Percentiles rank a stretch among this genome's conserved stretches.
Conservation (phyloP, 2,329 filamentous ascomycete species). For the Zymoseptoria brevis region DNA sequence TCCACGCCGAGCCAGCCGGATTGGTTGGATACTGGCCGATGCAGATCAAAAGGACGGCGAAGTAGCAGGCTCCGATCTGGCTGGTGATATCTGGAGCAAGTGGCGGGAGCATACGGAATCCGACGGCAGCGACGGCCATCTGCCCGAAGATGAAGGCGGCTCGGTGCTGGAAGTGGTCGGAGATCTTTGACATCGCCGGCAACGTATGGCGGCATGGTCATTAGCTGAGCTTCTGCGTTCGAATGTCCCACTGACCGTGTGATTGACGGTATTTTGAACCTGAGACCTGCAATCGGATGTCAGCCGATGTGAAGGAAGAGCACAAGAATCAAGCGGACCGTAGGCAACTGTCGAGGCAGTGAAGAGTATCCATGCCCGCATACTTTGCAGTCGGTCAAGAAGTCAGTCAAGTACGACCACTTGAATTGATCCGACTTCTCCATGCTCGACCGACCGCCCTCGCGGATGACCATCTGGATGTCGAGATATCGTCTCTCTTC, state of each 20-base stretch:
- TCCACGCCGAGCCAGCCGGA: conserved; percentile 24
- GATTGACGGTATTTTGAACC: conserved; percentile 16
- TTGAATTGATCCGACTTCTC: conserved; percentile 20
- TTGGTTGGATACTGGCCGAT: conserved; percentile 20
- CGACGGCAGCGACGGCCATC: conserved; percentile 13
- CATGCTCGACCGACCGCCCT: conserved; percentile 8
- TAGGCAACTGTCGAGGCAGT: conserved; percentile 17
- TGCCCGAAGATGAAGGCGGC: conserved; percentile 49
- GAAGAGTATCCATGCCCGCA: conserved; percentile 18
- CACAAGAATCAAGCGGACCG: conserved; percentile 16
- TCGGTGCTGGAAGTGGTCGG: conserved; percentile 49
- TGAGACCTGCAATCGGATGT: neutral
- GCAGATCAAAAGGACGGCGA: conserved; percentile 22
- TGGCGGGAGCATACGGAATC: conserved; percentile 15
- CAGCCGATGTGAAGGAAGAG: no score
- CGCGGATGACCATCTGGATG: conserved; percentile 16
- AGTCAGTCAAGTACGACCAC: conserved; percentile 17
- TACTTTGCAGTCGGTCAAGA: conserved; percentile 18
- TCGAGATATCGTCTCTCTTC: conserved; percentile 16
- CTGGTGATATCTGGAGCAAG: conserved; percentile 14
- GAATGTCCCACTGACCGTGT: conserved; percentile 13
- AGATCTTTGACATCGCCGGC: conserved; percentile 43
- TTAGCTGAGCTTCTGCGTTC: conserved; percentile 17
- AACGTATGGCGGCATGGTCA: conserved; percentile 27
- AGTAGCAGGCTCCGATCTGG: conserved; percentile 37